Percentiles rank a stretch among this genome's conserved stretches.
Evolutionary conservation across 1,139 yeast species (phyloP).

Genomic region (Magnusiomyces fungicola): DNA sequence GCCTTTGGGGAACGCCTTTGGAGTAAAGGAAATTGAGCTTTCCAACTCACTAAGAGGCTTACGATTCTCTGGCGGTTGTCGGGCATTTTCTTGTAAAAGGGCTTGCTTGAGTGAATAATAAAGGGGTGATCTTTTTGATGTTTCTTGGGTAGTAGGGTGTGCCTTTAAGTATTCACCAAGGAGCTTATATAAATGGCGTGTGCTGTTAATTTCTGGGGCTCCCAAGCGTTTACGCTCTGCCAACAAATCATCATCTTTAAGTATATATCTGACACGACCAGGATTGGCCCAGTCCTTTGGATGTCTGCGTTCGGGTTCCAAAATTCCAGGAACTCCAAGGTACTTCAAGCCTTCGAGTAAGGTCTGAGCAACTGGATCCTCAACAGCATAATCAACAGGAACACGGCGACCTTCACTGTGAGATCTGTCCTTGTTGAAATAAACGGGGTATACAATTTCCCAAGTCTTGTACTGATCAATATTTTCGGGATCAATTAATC

Average conservation of each 20-base stretch:
- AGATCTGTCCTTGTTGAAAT: conserved; percentile 73
- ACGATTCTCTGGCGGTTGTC: neutral
- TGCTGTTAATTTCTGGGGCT: conserved; percentile 39
- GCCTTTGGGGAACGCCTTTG: conserved; percentile 1
- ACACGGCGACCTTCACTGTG: conserved; percentile 83
- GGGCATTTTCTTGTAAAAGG: neutral
- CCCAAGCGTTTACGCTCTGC: neutral
- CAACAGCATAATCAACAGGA: conserved; percentile 56
- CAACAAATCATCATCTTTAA: conserved; percentile 31
- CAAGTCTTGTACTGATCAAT: conserved; percentile 56
- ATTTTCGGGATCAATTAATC: conserved; percentile 34
- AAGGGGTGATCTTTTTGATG: conserved; percentile 54
- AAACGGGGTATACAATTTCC: conserved; percentile 82
- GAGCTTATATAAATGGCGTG: conserved; percentile 57
- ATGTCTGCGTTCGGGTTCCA: conserved; percentile 62
- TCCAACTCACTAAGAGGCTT: neutral
- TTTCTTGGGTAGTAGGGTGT: conserved; percentile 66
- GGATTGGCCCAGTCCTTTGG: conserved; percentile 98
- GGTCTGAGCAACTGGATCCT: conserved; percentile 46
- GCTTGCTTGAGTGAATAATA: conserved; percentile 35
- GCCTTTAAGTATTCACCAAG: conserved; percentile 55
- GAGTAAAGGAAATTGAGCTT: neutral
- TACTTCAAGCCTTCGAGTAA: neutral
- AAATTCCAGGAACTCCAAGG: neutral
- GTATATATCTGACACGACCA: conserved; percentile 75